These are phyloP conservation scores for Nectriaceae sp. DNA, from an alignment of 2,329 filamentous ascomycete genomes.

Conservation along the genomic window DNA sequence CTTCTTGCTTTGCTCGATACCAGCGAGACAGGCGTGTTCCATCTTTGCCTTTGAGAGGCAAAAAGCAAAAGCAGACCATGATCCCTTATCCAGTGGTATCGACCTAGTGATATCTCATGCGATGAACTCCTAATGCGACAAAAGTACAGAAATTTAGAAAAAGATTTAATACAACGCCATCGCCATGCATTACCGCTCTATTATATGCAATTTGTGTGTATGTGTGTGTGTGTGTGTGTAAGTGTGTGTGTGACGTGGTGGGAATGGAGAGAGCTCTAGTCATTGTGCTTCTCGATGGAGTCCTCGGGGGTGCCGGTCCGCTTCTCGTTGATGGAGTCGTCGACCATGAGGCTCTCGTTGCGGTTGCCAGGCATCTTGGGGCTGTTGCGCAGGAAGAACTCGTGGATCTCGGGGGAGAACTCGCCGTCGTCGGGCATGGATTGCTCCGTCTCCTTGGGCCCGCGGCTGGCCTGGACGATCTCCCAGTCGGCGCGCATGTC, in stretches of 20 bases:
- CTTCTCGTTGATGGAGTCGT: slow-evolving; percentile 32
- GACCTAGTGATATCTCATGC: not conserved
- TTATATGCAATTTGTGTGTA: not conserved
- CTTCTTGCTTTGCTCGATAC: too few species aligned
- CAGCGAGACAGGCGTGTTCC: too few species aligned
- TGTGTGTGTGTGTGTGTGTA: not conserved
- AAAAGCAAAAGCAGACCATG: not conserved
- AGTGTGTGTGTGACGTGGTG: slow-evolving; percentile 1
- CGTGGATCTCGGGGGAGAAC: slow-evolving; percentile 55
- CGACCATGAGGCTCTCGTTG: slow-evolving; percentile 24
- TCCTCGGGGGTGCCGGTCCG: not conserved
- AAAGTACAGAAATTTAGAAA: too few species aligned
- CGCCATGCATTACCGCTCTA: slow-evolving; percentile 20
- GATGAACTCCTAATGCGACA: not conserved
- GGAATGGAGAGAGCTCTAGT: not conserved
- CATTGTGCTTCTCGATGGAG: too few species aligned
- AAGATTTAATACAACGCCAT: slow-evolving; percentile 18
- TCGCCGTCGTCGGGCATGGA: slow-evolving; percentile 48
- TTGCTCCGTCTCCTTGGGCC: slow-evolving; percentile 50
- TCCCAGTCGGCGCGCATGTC: slow-evolving; percentile 74
- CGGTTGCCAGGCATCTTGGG: slow-evolving; percentile 28
- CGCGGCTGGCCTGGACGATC: slow-evolving; percentile 47
- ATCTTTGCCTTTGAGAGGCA: too few species aligned
- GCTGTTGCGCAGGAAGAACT: slow-evolving; percentile 52
- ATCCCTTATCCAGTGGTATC: not conserved